Percentiles rank a stretch among this genome's conserved stretches.
phyloP scores from a whole-genome alignment of 2,329 filamentous ascomycete species.

The Alternaria sp. region DNA sequence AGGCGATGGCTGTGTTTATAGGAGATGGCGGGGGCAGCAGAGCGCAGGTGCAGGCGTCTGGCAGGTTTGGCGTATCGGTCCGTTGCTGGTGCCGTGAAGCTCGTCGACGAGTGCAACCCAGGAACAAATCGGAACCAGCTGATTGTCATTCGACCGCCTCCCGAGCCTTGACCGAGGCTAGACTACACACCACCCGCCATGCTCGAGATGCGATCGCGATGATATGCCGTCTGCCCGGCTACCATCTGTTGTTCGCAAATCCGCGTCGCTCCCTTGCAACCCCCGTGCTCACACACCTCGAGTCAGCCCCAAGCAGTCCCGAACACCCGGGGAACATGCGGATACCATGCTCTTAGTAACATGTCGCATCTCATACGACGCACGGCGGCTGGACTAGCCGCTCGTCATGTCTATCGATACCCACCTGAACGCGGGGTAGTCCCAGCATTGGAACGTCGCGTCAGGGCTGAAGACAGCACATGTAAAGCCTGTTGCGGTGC shows the following conservation, averaged over 20 bases:
- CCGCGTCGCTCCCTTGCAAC: not conserved
- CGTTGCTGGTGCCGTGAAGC: constrained; percentile 28
- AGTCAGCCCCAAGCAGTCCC: not conserved
- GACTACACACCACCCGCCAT: not conserved
- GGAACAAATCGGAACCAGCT: constrained; percentile 46
- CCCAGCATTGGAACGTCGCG: constrained; percentile 1
- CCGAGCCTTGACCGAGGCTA: constrained; percentile 17
- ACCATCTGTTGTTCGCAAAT: not conserved
- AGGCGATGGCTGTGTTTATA: constrained; percentile 19
- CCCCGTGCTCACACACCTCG: not conserved
- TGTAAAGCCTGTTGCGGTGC: not conserved
- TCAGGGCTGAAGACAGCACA: not conserved
- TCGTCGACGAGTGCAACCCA: constrained; percentile 7
- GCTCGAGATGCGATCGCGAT: constrained; percentile 1
- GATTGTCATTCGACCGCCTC: constrained; percentile 26
- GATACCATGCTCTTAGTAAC: constrained; percentile 3
- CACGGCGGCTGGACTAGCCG: not conserved
- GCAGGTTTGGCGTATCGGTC: constrained; percentile 21
- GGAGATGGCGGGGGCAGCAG: constrained; percentile 15
- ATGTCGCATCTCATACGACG: not conserved
- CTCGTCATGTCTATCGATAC: constrained; percentile 8
- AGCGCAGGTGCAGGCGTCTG: constrained; percentile 14
- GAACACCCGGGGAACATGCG: not conserved
- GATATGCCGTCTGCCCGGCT: not conserved
- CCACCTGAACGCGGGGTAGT: constrained; percentile 16